phyloP scores from a whole-genome alignment of 2,329 filamentous ascomycete species.

The Aspergillus viridinutans region DNA sequence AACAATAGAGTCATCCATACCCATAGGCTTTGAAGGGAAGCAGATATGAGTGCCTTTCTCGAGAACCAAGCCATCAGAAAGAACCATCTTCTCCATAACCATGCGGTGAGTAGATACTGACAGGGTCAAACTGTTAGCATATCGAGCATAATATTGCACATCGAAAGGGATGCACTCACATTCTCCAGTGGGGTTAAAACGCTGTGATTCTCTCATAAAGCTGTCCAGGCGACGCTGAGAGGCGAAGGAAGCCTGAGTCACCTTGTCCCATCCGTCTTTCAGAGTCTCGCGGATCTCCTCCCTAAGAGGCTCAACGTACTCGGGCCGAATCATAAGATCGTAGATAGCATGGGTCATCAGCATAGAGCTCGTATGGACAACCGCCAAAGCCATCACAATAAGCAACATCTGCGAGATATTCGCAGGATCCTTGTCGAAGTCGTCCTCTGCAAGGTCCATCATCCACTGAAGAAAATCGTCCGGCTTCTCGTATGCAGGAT shows the following conservation, averaged over 20 bases:
- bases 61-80: slow-evolving; percentile 22
- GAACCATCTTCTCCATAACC: slow-evolving; percentile 17
- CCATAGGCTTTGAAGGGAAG: slow-evolving; percentile 26
- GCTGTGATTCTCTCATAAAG: slow-evolving; percentile 28
- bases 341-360: slow-evolving; percentile 45
- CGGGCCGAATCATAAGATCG: slow-evolving; percentile 48
- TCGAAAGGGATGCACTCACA: slow-evolving; percentile 10
- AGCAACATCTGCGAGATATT: slow-evolving; percentile 24
- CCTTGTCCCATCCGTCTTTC: slow-evolving; percentile 22
- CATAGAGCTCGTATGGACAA: slow-evolving; percentile 27
- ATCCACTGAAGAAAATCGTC: slow-evolving; percentile 33
- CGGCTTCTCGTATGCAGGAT: slow-evolving; percentile 18
- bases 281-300: slow-evolving; percentile 42
- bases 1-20: slow-evolving; percentile 23
- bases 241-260: slow-evolving; percentile 16
- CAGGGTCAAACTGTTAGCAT: not conserved
- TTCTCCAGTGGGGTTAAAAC: slow-evolving; percentile 25
- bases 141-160: not conserved
- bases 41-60: slow-evolving; percentile 24
- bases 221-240: slow-evolving; percentile 23
- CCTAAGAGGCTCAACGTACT: slow-evolving; percentile 48
- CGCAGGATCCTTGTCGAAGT: slow-evolving; percentile 17
- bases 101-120: slow-evolving; percentile 28
- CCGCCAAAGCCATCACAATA: slow-evolving; percentile 23
- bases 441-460: slow-evolving; percentile 24